Conservation (phyloP, 257 asterid species). For the Nicotiana benthamiana region DNA sequence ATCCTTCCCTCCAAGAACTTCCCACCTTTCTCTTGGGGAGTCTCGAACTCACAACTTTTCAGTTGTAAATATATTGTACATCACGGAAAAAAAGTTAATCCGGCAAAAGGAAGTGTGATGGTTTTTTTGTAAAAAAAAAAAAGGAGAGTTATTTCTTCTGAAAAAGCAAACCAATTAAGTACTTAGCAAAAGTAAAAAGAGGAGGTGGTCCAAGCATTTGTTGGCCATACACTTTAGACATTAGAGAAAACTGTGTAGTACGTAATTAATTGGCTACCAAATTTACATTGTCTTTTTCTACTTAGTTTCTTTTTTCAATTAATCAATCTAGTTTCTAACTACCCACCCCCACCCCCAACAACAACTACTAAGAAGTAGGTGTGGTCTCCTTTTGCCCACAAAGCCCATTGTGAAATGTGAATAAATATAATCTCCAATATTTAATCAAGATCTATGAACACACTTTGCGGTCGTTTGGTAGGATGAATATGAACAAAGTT, state of each 20-base stretch:
- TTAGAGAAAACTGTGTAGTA: neutral
- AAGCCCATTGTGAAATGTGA: neutral
- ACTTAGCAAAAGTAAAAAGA: neutral
- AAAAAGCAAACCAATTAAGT: neutral
- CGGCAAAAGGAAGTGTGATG: neutral
- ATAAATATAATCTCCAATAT: neutral
- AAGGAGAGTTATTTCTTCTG: neutral
- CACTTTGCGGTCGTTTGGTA: no score
- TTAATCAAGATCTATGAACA: no score
- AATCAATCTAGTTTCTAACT: neutral
- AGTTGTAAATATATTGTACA: neutral
- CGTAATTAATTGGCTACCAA: neutral
- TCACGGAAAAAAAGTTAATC: neutral
- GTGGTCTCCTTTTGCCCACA: neutral
- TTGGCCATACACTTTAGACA: neutral
- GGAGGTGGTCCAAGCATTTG: constrained; percentile 14
- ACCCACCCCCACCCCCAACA: neutral
- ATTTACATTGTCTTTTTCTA: neutral
- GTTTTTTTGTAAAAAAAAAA: no score
- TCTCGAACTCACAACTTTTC: no score
- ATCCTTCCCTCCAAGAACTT: no score
- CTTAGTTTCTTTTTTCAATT: neutral
- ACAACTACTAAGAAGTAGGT: neutral
- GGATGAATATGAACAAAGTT: no score
- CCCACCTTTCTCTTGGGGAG: no score